phyloP scores from a whole-genome alignment of 179 eudicot genomes.

The Heliamphora pulchella region DNA sequence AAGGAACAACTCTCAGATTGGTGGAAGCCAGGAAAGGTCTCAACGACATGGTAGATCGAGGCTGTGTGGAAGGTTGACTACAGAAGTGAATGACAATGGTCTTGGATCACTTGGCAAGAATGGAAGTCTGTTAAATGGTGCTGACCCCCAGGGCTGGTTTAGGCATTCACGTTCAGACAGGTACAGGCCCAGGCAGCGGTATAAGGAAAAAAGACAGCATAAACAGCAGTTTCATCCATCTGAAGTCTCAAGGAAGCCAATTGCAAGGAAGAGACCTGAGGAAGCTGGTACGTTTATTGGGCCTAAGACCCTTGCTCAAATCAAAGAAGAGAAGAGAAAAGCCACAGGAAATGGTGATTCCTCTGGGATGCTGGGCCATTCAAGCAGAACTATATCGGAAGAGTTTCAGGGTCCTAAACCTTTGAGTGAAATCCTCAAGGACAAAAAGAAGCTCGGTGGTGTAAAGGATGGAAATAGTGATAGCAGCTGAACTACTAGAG shows the following conservation, averaged over 20 bases:
- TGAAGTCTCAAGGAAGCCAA: conserved; percentile 24
- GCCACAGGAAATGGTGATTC: conserved; percentile 16
- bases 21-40: conserved; percentile 26
- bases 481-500: conserved; percentile 14
- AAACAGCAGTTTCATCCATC: conserved; percentile 18
- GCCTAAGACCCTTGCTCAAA: conserved; percentile 45
- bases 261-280: conserved; percentile 24
- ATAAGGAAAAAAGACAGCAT: conserved; percentile 22
- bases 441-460: conserved; percentile 37
- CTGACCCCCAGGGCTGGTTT: conserved; percentile 17
- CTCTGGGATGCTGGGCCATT: conserved; percentile 11
- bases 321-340: conserved; percentile 40
- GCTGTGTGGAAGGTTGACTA: conserved; percentile 27
- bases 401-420: conserved; percentile 64
- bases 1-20: conserved; percentile 23
- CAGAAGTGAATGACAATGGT: conserved; percentile 26
- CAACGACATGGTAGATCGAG: conserved; percentile 16
- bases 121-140: conserved; percentile 15
- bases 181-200: conserved; percentile 20
- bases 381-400: conserved; percentile 20
- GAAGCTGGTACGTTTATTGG: conserved; percentile 30
- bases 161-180: conserved; percentile 19
- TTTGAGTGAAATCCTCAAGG: conserved; percentile 53
- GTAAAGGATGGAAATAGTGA: conserved; percentile 15
- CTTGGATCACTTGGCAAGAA: conserved; percentile 17